These are phyloP conservation scores for Astrephomene gubernaculifera DNA, from an alignment of 139 green algal genomes.

Conservation along the genomic window DNA sequence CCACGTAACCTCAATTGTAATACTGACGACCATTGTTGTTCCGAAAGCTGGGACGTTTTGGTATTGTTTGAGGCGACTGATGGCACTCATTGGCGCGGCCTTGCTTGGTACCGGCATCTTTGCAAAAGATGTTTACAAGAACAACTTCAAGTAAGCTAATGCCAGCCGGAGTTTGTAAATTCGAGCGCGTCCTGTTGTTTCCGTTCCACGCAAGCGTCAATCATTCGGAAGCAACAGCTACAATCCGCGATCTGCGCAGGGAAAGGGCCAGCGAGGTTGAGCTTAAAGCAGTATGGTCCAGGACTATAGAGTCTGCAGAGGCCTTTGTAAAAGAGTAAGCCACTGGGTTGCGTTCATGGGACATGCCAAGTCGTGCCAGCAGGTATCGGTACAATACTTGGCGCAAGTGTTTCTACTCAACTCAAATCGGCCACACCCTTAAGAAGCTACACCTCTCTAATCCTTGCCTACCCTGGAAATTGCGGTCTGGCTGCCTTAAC, in stretches of 20 bases:
- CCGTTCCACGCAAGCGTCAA: neutral
- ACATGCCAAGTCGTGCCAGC: no score
- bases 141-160: conserved; percentile 1
- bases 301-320: conserved; percentile 11
- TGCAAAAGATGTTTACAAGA: conserved; percentile 37
- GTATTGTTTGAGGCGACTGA: neutral
- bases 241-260: neutral
- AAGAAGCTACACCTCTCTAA: no score
- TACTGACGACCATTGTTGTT: no score
- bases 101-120: conserved; percentile 39
- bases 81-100: conserved; percentile 16
- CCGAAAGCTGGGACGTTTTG: no score
- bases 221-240: neutral
- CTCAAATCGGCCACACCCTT: no score
- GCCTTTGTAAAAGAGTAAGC: conserved; percentile 22
- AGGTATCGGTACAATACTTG: no score
- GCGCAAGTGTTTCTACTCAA: no score
- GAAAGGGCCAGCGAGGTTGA: neutral
- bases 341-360: no score
- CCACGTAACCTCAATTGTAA: no score
- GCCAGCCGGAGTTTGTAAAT: neutral
- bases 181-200: neutral
- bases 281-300: conserved; percentile 1
- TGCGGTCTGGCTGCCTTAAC: no score
- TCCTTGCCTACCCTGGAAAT: no score